Evolutionary conservation across 208 protist species (phyloP), one percentile per base, ranked within the genome.

Genomic region (Trypanosoma caninum): DNA sequence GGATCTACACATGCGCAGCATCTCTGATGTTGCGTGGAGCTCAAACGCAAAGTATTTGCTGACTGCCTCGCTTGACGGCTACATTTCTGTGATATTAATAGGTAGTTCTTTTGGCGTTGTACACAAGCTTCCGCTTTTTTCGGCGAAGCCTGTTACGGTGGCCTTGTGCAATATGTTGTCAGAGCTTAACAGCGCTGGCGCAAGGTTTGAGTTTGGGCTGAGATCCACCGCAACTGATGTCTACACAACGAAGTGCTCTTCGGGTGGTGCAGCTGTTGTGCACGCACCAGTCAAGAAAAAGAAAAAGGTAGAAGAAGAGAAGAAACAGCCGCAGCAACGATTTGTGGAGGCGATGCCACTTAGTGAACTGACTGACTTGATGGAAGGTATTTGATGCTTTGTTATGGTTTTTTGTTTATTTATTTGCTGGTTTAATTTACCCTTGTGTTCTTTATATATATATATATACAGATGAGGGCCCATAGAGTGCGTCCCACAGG

Each of bases 1-100:
- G 10, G 89, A 95, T 55, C 65, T 95, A 33, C 89, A 95, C 68
- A 85, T 91, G 78, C 83, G 78, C 72, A 89, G 80, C 64, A 95
- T 95, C 72, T 82, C 81, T n/a, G 89, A 95, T 31, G 79, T 95
- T 6, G 72, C 81, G 38, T 95, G 89, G 86, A 82, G 69, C 37
- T 53, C 41, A 16, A 51, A 88, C 30, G 85, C 79, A 18, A 62
- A 44, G 0, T 82, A 78, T 57, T 71, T 95, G 27, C 75, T 86
- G 40, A 93, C 85, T 7, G 76, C 83, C 20, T 83, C 85, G 0
- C 73, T 95, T 10, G 89, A 95, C 44, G 89, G 89, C 11, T 95
- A 93, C 72, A 69, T 95, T 20, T 81, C 80, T 35, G 85, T 93
- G 11, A 82, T 95, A 33, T 47, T 72, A 0, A 87, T 89, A 27